Evolutionary conservation across 768 basidiomycete genomes (phyloP).

Genomic region (Russula sp.): DNA sequence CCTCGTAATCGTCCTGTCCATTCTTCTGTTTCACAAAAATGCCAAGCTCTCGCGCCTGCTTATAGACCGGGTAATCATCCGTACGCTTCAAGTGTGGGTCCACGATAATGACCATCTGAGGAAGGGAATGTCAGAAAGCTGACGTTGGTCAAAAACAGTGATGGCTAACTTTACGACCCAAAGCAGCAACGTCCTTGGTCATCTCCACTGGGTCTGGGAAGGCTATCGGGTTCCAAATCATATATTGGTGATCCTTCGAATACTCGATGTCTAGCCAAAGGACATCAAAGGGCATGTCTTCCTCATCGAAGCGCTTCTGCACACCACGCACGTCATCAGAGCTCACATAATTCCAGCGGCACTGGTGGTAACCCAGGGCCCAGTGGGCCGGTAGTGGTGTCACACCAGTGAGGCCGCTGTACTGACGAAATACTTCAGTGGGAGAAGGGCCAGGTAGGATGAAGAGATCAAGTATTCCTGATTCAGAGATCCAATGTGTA

Average conservation of each 20-base stretch:
- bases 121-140: constrained; percentile 10
- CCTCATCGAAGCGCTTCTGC: constrained; percentile 85
- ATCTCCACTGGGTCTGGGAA: constrained; percentile 96
- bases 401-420: constrained; percentile 77
- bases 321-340: constrained; percentile 83
- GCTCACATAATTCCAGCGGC: constrained; percentile 96
- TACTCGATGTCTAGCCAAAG: constrained; percentile 99
- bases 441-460: constrained; percentile 89
- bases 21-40: constrained; percentile 78
- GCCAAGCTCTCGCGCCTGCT: constrained; percentile 74
- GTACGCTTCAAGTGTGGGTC: constrained; percentile 94
- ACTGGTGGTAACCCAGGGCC: constrained; percentile 94
- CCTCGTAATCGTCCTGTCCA: constrained; percentile 84
- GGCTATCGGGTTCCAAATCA: constrained; percentile 88
- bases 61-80: constrained; percentile 73
- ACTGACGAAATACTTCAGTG: constrained; percentile 77
- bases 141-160: not conserved
- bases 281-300: constrained; percentile 91
- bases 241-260: constrained; percentile 89
- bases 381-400: constrained; percentile 86
- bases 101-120: constrained; percentile 95
- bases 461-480: constrained; percentile 92
- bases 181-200: constrained; percentile 81
- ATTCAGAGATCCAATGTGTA: constrained; percentile 98
- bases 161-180: constrained; percentile 69